Conservation (phyloP, 1,139 yeast species). For the Kodamaea sp. region DNA sequence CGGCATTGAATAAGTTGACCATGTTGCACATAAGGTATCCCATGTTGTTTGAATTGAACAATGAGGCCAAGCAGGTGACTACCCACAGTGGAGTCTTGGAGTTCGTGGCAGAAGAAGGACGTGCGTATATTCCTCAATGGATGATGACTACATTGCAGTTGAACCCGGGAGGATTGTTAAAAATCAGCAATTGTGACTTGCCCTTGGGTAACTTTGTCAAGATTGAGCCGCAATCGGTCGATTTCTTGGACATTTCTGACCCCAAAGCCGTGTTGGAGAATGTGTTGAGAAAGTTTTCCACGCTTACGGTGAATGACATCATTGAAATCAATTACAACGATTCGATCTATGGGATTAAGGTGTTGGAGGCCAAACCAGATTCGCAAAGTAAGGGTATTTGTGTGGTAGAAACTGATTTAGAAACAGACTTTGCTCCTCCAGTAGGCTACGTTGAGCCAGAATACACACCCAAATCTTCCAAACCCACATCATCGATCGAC, state of each 20-base stretch:
- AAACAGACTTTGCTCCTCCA: constrained; percentile 98
- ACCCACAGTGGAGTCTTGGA: constrained; percentile 96
- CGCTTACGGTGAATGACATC: constrained; percentile 81
- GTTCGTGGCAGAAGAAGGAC: constrained; percentile 96
- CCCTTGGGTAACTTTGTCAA: constrained; percentile 88
- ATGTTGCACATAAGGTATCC: constrained; percentile 90
- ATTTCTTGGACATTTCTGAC: constrained; percentile 88
- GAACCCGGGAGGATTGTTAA: constrained; percentile 77
- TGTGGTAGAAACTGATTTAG: constrained; percentile 95
- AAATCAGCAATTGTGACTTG: constrained; percentile 74
- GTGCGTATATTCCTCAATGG: constrained; percentile 96
- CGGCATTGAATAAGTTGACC: constrained; percentile 85
- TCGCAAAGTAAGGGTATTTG: constrained; percentile 67
- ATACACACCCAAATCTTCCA: constrained; percentile 41
- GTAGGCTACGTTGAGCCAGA: constrained; percentile 96
- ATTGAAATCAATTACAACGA: constrained; percentile 89
- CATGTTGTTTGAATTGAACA: constrained; percentile 82
- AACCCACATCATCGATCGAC: constrained; percentile 27
- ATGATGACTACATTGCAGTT: constrained; percentile 80
- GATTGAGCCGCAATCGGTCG: constrained; percentile 92
- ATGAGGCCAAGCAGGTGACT: constrained; percentile 56
- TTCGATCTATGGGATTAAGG: constrained; percentile 74
- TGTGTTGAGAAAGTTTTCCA: constrained; percentile 84
- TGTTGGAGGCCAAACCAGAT: constrained; percentile 87
- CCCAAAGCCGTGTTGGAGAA: constrained; percentile 97